Conservation (phyloP, 768 basidiomycete species). For the Russula emetica region DNA sequence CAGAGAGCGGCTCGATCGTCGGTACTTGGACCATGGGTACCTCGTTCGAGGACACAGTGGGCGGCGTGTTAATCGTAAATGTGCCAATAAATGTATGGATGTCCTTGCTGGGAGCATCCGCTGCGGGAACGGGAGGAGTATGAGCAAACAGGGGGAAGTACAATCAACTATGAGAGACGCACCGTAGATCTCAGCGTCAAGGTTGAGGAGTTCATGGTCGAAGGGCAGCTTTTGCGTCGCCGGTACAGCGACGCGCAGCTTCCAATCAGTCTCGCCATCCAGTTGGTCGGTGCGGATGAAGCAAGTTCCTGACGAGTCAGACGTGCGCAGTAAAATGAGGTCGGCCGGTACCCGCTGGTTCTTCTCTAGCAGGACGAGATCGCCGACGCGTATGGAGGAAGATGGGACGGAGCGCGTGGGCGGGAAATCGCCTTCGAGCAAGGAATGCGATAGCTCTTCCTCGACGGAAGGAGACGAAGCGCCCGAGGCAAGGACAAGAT, state of each 20-base stretch:
- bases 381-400: constrained; percentile 83
- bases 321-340: constrained; percentile 81
- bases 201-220: constrained; percentile 47
- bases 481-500: constrained; percentile 70
- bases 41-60: constrained; percentile 34
- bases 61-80: constrained; percentile 64
- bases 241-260: constrained; percentile 84
- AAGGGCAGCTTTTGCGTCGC: constrained; percentile 72
- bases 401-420: constrained; percentile 74
- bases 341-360: constrained; percentile 97
- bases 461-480: constrained; percentile 28
- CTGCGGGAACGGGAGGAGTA: constrained; percentile 38
- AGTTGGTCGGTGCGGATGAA: constrained; percentile 98
- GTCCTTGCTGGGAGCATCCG: constrained; percentile 94
- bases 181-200: constrained; percentile 92
- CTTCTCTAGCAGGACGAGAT: constrained; percentile 89
- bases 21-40: constrained; percentile 40
- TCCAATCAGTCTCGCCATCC: constrained; percentile 99
- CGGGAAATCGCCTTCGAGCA: constrained; percentile 11
- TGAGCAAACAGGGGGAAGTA: constrained; percentile 1
- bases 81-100: constrained; percentile 95
- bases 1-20: constrained; percentile 79
- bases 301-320: constrained; percentile 86
- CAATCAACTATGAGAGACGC: constrained; percentile 27
- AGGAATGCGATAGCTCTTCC: constrained; percentile 32